Evolutionary conservation across 2,329 filamentous ascomycete species (phyloP).

Genomic region (Talaromyces islandicus): DNA sequence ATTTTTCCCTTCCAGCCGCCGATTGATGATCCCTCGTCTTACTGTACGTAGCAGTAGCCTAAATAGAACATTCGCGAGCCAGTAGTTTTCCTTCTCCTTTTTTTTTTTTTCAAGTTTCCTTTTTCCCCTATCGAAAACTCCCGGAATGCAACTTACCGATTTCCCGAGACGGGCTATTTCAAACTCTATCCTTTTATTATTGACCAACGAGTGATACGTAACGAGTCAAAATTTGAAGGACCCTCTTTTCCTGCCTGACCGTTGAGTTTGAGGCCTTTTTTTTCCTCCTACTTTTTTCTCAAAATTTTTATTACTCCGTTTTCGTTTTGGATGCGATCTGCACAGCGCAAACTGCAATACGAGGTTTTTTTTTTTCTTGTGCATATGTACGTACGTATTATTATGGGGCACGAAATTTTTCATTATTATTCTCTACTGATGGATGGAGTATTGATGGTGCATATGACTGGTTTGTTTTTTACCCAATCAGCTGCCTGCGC

Average conservation of each 20-base stretch:
- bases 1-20: background rate
- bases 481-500: background rate
- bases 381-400: background rate
- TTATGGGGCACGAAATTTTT: too few relatives aligned
- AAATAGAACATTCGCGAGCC: background rate
- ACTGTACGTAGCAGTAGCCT: background rate
- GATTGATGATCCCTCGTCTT: background rate
- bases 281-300: background rate
- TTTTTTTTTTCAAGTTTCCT: background rate
- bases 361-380: background rate
- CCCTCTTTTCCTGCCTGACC: background rate
- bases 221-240: background rate
- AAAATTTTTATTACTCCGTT: background rate
- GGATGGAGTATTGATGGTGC: background rate
- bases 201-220: background rate
- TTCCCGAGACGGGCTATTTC: background rate
- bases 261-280: background rate
- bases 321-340: background rate
- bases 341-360: background rate
- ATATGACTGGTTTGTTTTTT: background rate
- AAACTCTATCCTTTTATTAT: background rate
- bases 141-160: background rate
- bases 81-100: background rate
- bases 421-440: background rate
- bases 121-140: background rate